A percentile compares a stretch with the other conserved stretches of the same genome.
Evolutionary conservation across 768 basidiomycete genomes (phyloP).

Genomic region (Mycena albidolilacea): DNA sequence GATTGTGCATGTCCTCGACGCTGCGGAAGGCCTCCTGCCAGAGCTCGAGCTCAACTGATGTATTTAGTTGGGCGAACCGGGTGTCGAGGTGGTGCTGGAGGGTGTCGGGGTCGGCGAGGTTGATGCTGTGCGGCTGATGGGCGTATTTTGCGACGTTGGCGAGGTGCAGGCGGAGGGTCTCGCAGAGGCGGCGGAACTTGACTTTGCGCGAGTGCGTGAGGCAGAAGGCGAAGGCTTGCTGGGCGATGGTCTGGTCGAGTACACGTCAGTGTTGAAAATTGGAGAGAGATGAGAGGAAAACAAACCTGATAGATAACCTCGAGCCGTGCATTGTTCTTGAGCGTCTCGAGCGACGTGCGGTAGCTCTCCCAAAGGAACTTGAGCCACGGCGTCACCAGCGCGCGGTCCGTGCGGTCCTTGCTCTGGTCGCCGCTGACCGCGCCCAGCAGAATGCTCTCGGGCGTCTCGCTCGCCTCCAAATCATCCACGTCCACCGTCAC

Average conservation of each 20-base stretch:
- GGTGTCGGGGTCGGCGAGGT: constrained; percentile 94
- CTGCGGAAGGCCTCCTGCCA: constrained; percentile 99
- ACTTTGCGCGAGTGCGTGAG: constrained; percentile 93
- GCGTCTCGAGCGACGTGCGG: constrained; percentile 93
- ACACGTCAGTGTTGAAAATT: too few species aligned
- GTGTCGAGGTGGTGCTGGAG: constrained; percentile 97
- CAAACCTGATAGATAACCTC: constrained; percentile 95
- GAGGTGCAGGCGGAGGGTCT: constrained; percentile 95
- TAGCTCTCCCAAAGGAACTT: constrained; percentile 99
- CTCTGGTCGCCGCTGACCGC: constrained; percentile 87
- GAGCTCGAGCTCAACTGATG: constrained; percentile 96
- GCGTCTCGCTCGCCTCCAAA: constrained; percentile 95
- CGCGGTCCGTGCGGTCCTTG: constrained; percentile 94
- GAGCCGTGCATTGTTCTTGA: constrained; percentile 96
- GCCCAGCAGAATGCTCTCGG: constrained; percentile 90
- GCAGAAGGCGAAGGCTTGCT: constrained; percentile 98
- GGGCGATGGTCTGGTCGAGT: constrained; percentile 84
- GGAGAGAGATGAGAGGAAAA: background rate
- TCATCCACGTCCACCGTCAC: constrained; percentile 89
- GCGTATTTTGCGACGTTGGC: constrained; percentile 96
- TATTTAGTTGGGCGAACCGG: constrained; percentile 96
- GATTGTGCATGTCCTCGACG: constrained; percentile 97
- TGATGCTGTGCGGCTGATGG: constrained; percentile 94
- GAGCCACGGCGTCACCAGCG: constrained; percentile 93
- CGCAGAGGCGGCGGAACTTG: constrained; percentile 96